Evolutionary conservation across 352 stramenopile species (phyloP).

Genomic region (Globisporangium heterothallicum): DNA sequence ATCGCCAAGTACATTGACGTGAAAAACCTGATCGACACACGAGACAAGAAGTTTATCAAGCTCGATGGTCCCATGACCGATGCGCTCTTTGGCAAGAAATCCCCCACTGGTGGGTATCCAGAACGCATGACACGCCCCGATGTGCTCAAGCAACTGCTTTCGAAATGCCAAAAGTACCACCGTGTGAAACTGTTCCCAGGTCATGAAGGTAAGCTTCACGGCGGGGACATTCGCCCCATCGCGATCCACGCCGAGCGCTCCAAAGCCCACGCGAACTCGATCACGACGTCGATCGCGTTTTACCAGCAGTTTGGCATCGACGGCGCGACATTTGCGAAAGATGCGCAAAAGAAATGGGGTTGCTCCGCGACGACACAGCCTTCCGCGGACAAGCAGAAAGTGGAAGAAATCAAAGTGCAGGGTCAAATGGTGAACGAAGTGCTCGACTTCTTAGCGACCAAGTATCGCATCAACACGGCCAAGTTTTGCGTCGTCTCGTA

Average conservation of each 20-base stretch:
- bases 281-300: conserved; percentile 61
- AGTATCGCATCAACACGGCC: conserved; percentile 55
- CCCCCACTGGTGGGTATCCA: conserved; percentile 47
- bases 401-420: conserved; percentile 74
- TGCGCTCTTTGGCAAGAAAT: conserved; percentile 68
- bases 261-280: conserved; percentile 71
- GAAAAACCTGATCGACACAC: conserved; percentile 42
- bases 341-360: conserved; percentile 81
- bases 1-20: conserved; percentile 58
- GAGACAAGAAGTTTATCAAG: conserved; percentile 64
- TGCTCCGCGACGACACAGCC: conserved; percentile 53
- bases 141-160: conserved; percentile 39
- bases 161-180: conserved; percentile 68
- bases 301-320: conserved; percentile 83
- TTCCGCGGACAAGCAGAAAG: conserved; percentile 55
- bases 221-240: conserved; percentile 51
- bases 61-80: conserved; percentile 66
- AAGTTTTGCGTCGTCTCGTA: conserved; percentile 71
- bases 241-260: conserved; percentile 57
- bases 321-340: conserved; percentile 58
- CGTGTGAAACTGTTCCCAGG: conserved; percentile 64
- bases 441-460: conserved; percentile 49
- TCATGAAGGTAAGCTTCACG: conserved; percentile 58
- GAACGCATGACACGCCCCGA: conserved; percentile 52
- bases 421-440: conserved; percentile 80